phyloP scores from a whole-genome alignment of 2,329 filamentous ascomycete genomes.

The Laburnicola sp. region DNA sequence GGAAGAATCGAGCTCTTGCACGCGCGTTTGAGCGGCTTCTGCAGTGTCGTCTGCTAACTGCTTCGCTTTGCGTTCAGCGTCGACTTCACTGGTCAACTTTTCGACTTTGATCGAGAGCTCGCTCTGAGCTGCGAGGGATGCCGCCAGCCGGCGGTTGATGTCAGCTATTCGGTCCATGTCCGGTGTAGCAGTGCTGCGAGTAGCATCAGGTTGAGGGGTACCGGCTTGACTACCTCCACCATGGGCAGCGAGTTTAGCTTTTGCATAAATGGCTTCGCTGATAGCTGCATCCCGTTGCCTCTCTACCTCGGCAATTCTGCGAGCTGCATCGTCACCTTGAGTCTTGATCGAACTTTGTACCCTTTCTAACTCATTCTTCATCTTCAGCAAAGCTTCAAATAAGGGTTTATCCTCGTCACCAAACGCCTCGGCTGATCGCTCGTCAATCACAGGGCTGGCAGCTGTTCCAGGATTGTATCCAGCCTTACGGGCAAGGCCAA shows the following conservation, averaged over 20 bases:
- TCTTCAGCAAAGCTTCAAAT: conserved; percentile 87
- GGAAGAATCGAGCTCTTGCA: conserved; percentile 80
- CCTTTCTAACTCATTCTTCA: conserved; percentile 85
- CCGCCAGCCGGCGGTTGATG: conserved; percentile 79
- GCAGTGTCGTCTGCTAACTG: conserved; percentile 87
- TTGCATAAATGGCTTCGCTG: conserved; percentile 91
- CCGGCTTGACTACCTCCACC: conserved; percentile 65
- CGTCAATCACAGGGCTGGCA: conserved; percentile 73
- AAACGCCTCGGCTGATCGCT: conserved; percentile 75
- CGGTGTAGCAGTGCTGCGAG: conserved; percentile 61
- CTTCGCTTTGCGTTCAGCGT: conserved; percentile 78
- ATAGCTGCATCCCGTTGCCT: conserved; percentile 94
- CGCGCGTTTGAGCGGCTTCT: conserved; percentile 77
- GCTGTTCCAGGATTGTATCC: conserved; percentile 78
- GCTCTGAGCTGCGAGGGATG: conserved; percentile 74
- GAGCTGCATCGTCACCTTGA: conserved; percentile 82
- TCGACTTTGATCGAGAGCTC: conserved; percentile 81
- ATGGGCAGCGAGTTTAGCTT: conserved; percentile 86
- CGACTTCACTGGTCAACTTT: conserved; percentile 68
- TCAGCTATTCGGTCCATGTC: conserved; percentile 72
- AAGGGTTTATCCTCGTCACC: conserved; percentile 90
- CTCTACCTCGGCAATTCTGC: conserved; percentile 89
- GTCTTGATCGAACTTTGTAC: conserved; percentile 89
- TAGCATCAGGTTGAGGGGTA: conserved; percentile 58
- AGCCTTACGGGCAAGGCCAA: conserved; percentile 86